These are phyloP conservation scores for Orbilia javanica DNA, from an alignment of 2,329 filamentous ascomycete genomes.

Conservation along the genomic window DNA sequence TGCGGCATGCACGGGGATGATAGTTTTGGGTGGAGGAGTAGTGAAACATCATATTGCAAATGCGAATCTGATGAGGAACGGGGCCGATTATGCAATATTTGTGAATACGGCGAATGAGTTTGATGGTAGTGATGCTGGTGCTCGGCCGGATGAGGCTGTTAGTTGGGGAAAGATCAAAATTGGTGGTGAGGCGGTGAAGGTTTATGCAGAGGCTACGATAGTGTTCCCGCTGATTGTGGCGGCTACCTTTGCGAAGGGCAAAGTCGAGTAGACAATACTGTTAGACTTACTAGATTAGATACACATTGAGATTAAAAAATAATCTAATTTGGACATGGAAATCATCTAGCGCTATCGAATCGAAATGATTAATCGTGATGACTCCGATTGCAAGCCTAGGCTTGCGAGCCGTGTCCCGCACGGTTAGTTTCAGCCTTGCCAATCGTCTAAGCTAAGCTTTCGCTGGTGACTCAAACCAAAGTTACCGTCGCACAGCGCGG, in stretches of 20 bases:
- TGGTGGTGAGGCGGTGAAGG: slow-evolving; percentile 84
- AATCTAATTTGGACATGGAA: background rate
- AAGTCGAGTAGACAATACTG: slow-evolving; percentile 12
- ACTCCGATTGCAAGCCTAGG: no score
- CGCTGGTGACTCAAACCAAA: slow-evolving; percentile 17
- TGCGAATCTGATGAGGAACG: slow-evolving; percentile 96
- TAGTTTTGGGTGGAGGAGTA: slow-evolving; percentile 93
- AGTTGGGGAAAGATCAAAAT: slow-evolving; percentile 99
- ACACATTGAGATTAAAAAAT: background rate
- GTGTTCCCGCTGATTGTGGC: slow-evolving; percentile 77
- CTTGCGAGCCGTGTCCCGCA: background rate
- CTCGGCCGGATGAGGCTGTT: slow-evolving; percentile 93
- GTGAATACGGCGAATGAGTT: slow-evolving; percentile 98
- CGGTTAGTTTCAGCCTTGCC: slow-evolving; percentile 37
- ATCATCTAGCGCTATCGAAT: background rate
- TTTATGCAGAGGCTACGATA: slow-evolving; percentile 76
- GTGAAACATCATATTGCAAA: slow-evolving; percentile 99
- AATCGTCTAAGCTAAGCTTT: no score
- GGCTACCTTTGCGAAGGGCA: slow-evolving; percentile 72
- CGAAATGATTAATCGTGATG: slow-evolving; percentile 7
- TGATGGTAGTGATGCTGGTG: slow-evolving; percentile 95
- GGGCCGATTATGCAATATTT: slow-evolving; percentile 95
- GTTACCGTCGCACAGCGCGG: background rate
- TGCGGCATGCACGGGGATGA: slow-evolving; percentile 91
- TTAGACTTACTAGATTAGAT: background rate